Evolutionary conservation across 192 early-diverging fungal genomes (phyloP).

Genomic region (Rhizophagus prolifer): DNA sequence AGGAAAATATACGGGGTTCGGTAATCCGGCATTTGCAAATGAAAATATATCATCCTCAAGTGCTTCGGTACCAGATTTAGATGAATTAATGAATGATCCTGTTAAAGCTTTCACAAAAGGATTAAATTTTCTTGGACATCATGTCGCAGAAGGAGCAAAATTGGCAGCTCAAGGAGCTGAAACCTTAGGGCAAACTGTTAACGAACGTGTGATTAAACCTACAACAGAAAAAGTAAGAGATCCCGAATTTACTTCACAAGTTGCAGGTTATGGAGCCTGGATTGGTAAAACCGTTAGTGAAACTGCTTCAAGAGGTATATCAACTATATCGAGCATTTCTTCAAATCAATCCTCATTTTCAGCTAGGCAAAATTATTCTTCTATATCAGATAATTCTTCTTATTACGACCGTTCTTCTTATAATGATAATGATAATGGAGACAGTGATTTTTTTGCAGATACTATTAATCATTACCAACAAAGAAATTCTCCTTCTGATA

Average conservation of each 20-base stretch:
- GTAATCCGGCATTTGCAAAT: slow-evolving; percentile 50
- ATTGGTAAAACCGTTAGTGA: slow-evolving; percentile 55
- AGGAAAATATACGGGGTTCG: slow-evolving; percentile 75
- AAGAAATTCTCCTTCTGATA: slow-evolving; percentile 34
- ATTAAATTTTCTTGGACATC: slow-evolving; percentile 61
- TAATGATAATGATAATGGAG: slow-evolving; percentile 23
- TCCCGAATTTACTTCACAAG: slow-evolving; percentile 62
- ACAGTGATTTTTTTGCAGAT: slow-evolving; percentile 43
- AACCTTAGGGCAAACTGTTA: slow-evolving; percentile 47
- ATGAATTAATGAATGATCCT: slow-evolving; percentile 70
- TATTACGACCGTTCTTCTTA: neutral
- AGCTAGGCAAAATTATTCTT: slow-evolving; percentile 27
- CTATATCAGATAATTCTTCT: slow-evolving; percentile 33
- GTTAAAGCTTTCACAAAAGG: slow-evolving; percentile 66
- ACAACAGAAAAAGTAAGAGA: slow-evolving; percentile 61
- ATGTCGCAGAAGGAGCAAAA: slow-evolving; percentile 56
- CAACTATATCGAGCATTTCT: slow-evolving; percentile 34
- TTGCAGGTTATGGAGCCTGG: slow-evolving; percentile 60
- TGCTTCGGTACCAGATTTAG: slow-evolving; percentile 37
- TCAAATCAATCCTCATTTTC: slow-evolving; percentile 30
- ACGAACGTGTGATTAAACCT: slow-evolving; percentile 66
- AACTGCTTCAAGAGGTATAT: slow-evolving; percentile 35
- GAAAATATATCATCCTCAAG: slow-evolving; percentile 30
- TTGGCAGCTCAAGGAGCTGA: slow-evolving; percentile 50
- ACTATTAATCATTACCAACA: slow-evolving; percentile 49